These are phyloP conservation scores for Lipomyces orientalis DNA, from an alignment of 805 yeast genomes.

Conservation along the genomic window DNA sequence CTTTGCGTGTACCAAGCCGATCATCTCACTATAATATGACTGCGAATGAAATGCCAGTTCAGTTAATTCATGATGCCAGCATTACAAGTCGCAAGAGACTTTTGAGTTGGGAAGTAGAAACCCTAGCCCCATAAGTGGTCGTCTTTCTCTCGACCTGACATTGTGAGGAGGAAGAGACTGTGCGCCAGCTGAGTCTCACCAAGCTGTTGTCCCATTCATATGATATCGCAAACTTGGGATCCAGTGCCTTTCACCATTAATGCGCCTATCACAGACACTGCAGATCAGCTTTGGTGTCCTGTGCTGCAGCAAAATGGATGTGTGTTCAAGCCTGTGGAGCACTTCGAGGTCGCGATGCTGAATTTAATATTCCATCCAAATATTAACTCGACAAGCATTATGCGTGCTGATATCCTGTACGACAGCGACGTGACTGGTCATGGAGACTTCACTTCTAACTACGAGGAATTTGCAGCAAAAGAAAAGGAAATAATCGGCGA, in stretches of 20 bases:
- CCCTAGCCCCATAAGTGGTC: not conserved
- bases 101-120: not conserved
- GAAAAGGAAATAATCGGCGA: conserved; percentile 8
- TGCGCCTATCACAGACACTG: not conserved
- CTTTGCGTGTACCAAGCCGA: not conserved
- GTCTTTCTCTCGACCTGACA: not conserved
- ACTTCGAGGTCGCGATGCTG: conserved; percentile 74
- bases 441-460: not conserved
- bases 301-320: conserved; percentile 14
- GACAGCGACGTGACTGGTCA: conserved; percentile 27
- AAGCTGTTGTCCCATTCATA: not conserved
- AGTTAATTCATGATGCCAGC: conserved; percentile 7
- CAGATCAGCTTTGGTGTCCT: conserved; percentile 10
- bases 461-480: not conserved
- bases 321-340: conserved; percentile 4
- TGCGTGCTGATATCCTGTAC: conserved; percentile 76
- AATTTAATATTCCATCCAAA: conserved; percentile 80
- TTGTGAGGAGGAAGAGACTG: no score
- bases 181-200: no score
- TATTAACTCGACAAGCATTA: conserved; percentile 86
- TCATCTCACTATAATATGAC: not conserved
- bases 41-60: conserved; percentile 8
- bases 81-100: not conserved
- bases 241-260: not conserved
- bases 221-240: not conserved